Base-by-base conservation (phyloP, 1,139 yeast genomes). In the Magnusiomyces sp. region DNA sequence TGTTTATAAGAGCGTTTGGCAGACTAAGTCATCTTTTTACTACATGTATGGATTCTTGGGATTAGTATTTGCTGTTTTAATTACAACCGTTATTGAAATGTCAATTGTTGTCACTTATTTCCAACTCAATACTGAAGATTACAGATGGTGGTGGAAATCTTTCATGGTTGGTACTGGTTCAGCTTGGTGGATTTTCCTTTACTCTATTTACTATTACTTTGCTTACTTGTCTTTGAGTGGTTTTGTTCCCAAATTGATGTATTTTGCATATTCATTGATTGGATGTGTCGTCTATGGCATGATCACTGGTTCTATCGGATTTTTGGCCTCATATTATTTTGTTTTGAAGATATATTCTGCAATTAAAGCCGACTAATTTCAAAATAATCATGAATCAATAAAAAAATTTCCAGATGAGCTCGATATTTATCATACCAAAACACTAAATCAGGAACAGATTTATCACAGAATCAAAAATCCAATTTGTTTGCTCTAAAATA, bases 141-240 rank as follows among this genome's bases (percentile, higher is more conserved):
- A 81, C 50, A 68, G 73, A 54, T 88, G 96, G 95, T 87, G 86
- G 63, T 88, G 96, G 95, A 73, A 83, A 57, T 73, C 89, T 16
- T 87, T 86, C 64, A 66, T 79, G 54, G 79, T 81, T 39, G 89
- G 95, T 2, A 75, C 87, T 0, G 79, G 89, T 53, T 75, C 80
- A 32, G 80, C 89, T 27, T 74, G 83, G 74, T 87, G 83, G 68
- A 74, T 88, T 55, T 78, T 79, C 59, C 68, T 72, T 2, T 86
- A 85, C 63, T 79, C 94, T 7, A 61, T 83, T 20, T 84, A 83
- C 61, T 86, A 87, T 63, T 79, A 80, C 61, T 60, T 79, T 52
- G 50, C 62, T 13, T 55, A 56, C 17, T 56, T 66, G 38, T 47
- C 56, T 11, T 51, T 65, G 34, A 53, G 58, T 40, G 95, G 86